Conservation (phyloP, 2,329 filamentous ascomycete genomes). For the Onygenales sp. region DNA sequence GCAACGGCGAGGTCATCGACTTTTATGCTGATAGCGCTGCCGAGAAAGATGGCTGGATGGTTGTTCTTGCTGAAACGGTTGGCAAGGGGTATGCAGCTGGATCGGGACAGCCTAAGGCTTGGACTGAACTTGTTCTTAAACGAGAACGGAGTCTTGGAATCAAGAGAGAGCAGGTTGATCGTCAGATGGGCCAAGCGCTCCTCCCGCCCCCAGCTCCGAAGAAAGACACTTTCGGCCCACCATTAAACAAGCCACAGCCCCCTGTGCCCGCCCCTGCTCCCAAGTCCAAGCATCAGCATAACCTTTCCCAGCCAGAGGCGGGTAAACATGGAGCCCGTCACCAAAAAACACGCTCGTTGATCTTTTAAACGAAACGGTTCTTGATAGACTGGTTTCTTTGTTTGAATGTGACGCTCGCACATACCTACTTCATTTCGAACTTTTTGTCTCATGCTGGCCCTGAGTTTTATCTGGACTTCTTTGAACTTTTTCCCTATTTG, state of each 20-base stretch:
- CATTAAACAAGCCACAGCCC: conserved; percentile 19
- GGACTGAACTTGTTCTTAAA: conserved; percentile 52
- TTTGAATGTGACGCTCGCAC: neutral
- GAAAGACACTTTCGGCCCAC: conserved; percentile 18
- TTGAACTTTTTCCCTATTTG: conserved; percentile 9
- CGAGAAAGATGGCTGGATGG: conserved; percentile 94
- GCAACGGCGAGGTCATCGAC: conserved; percentile 95
- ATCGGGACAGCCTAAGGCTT: conserved; percentile 40
- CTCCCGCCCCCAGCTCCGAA: conserved; percentile 16
- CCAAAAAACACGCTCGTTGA: conserved; percentile 33
- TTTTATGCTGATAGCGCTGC: conserved; percentile 87
- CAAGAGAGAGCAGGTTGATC: conserved; percentile 19
- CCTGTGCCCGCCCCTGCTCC: conserved; percentile 19
- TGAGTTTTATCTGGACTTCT: neutral
- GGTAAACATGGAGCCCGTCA: conserved; percentile 23
- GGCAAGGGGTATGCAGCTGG: conserved; percentile 43
- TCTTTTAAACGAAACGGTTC: conserved; percentile 21
- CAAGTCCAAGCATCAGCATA: conserved; percentile 30
- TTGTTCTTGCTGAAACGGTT: conserved; percentile 63
- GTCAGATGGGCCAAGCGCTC: conserved; percentile 5
- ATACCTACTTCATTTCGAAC: neutral
- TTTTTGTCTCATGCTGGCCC: conserved; percentile 3
- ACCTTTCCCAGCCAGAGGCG: conserved; percentile 30
- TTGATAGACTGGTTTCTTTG: no score
- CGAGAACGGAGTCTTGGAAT: conserved; percentile 31